Evolutionary conservation across 345 rosid species (phyloP).

Genomic region (Corchorus olitorius): DNA sequence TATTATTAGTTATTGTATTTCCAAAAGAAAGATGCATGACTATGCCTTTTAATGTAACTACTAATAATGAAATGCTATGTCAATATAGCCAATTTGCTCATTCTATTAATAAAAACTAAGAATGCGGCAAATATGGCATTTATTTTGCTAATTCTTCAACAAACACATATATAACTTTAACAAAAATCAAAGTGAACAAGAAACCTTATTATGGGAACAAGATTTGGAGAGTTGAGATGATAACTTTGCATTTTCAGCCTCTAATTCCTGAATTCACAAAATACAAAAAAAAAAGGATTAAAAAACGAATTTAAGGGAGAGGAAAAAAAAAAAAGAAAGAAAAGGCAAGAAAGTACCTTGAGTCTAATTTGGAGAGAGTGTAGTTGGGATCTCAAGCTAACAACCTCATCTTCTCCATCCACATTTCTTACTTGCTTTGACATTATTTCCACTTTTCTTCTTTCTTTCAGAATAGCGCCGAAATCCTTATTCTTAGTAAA

Average conservation of each 20-base stretch:
- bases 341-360: slow-evolving; percentile 34
- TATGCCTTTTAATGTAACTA: not conserved
- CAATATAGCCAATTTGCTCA: not conserved
- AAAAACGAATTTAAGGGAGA: not conserved
- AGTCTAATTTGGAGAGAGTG: slow-evolving; percentile 46
- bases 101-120: not conserved
- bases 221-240: slow-evolving; percentile 51
- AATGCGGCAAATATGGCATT: not conserved
- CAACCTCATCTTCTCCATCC: slow-evolving; percentile 26
- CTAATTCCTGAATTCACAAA: slow-evolving; percentile 52
- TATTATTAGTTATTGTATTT: not conserved
- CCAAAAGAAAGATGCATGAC: not conserved
- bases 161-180: not conserved
- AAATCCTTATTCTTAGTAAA: too few relatives aligned
- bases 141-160: not conserved
- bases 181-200: not conserved
- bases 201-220: slow-evolving; percentile 57
- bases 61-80: not conserved
- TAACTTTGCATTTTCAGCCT: slow-evolving; percentile 57
- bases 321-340: not conserved
- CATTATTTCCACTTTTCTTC: slow-evolving; percentile 25
- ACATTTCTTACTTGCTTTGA: slow-evolving; percentile 19
- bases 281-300: not conserved
- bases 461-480: not conserved
- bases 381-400: slow-evolving; percentile 29